Evolutionary conservation across 805 yeast species (phyloP).

Genomic region (Myxozyma kluyveri): DNA sequence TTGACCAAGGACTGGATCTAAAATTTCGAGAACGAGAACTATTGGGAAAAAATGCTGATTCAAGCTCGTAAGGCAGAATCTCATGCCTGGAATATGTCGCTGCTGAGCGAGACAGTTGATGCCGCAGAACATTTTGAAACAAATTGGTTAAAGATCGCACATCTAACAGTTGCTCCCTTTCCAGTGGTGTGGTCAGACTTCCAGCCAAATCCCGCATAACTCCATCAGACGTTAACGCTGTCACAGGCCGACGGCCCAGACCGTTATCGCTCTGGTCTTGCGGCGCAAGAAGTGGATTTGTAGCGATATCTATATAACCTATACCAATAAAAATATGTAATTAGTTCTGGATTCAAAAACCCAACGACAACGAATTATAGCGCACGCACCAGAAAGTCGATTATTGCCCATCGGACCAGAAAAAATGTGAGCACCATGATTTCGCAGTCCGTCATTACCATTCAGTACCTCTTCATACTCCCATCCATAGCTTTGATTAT

Average conservation of each 20-base stretch:
- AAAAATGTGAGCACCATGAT: too few species aligned
- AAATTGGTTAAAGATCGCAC: slow-evolving; percentile 15
- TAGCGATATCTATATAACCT: slow-evolving; percentile 20
- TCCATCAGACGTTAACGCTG: too few species aligned
- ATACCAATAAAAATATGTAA: slow-evolving; percentile 4
- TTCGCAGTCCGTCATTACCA: too few species aligned
- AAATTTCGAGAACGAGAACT: slow-evolving; percentile 7
- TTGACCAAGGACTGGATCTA: slow-evolving; percentile 29
- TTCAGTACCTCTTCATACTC: slow-evolving; percentile 17
- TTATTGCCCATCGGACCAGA: too few species aligned
- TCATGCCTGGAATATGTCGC: slow-evolving; percentile 8
- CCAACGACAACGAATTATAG: too few species aligned
- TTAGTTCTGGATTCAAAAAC: too few species aligned
- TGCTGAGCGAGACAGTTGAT: slow-evolving; percentile 4
- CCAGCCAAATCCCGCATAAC: too few species aligned
- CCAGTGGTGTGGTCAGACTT: too few species aligned
- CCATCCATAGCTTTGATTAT: slow-evolving; percentile 17
- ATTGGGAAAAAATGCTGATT: slow-evolving; percentile 14
- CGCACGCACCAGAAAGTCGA: too few species aligned
- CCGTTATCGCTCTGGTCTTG: too few species aligned
- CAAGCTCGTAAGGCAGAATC: slow-evolving; percentile 20
- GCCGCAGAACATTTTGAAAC: slow-evolving; percentile 21
- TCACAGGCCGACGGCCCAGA: too few species aligned
- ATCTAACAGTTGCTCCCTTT: slow-evolving; percentile 14
- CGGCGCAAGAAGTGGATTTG: slow-evolving; percentile 23